Percentiles rank a stretch among this genome's conserved stretches.
Conservation (phyloP, 1,284 basidiomycete species). For the Phenoliferia sp. region DNA sequence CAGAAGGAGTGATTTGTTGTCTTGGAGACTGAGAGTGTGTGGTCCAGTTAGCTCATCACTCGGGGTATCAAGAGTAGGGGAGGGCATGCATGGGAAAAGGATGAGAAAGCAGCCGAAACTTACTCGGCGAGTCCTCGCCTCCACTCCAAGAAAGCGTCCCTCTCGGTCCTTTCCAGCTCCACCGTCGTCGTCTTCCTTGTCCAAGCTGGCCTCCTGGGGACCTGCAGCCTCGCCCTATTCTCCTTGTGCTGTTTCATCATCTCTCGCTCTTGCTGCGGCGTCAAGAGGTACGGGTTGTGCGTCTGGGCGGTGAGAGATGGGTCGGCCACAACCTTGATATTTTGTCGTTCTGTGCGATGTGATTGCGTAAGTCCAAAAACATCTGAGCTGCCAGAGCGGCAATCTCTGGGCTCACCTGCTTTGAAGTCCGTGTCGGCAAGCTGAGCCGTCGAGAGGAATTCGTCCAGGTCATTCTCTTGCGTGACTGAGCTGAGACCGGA, state of each 20-base stretch:
- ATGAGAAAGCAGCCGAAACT: constrained; percentile 39
- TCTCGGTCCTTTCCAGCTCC: constrained; percentile 80
- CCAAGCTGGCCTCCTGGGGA: constrained; percentile 80
- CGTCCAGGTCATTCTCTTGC: constrained; percentile 91
- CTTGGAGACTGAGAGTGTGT: constrained; percentile 59
- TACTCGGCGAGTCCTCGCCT: constrained; percentile 82
- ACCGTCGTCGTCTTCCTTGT: constrained; percentile 66
- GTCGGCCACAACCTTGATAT: constrained; percentile 81
- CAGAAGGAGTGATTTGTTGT: constrained; percentile 67
- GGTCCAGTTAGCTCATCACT: not conserved
- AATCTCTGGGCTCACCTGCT: constrained; percentile 61
- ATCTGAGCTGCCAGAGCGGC: not conserved
- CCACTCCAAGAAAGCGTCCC: constrained; percentile 85
- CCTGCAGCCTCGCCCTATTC: constrained; percentile 66
- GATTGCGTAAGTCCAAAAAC: not conserved
- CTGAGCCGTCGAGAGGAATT: constrained; percentile 91
- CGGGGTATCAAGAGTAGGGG: too few species aligned
- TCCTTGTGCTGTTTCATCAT: constrained; percentile 66
- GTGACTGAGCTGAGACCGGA: constrained; percentile 84
- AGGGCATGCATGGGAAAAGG: too few species aligned
- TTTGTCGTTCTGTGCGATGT: constrained; percentile 67
- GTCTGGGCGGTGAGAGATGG: constrained; percentile 46
- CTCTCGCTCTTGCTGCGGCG: constrained; percentile 73
- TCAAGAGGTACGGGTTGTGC: constrained; percentile 84
- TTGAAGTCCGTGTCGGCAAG: constrained; percentile 94